Base-by-base conservation (phyloP, 179 eudicot genomes). In the Spinacia oleracea region DNA sequence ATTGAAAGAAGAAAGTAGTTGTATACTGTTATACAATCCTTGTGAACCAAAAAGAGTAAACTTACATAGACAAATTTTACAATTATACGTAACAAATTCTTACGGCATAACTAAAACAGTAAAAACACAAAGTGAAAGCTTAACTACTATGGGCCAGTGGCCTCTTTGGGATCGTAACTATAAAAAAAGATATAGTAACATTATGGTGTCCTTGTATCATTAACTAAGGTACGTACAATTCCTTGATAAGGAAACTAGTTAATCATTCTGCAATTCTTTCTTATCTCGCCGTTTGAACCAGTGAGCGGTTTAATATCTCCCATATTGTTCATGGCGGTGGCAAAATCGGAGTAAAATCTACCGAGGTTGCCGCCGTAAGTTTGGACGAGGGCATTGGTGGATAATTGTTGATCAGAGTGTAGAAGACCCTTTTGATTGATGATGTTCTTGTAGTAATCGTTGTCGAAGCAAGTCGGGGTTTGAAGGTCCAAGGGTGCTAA, bases 261-360 rank as follows among this genome's bases (percentile, higher is more conserved):
- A 9, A 77, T 81, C 83, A 34, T 83, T 79, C 89, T 86, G 81
- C 97, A 91, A 38, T 87, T 88, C 75, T 40, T 60, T 79, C 94
- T 80, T 40, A 91, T 70, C 76, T 91, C 90, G 25, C 96, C 96
- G 18, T 64, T 81, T 4, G 86, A 79, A 25, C 96, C 96, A 0
- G 91, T 90, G 23, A 91, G 84, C 0, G 89, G 89, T 75, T 84
- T 86, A 69, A 90, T 88, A 34, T 87, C 87, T 9, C 93, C 96
- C 93, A 91, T 89, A 53, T 88, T 92, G 21, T 88, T 82, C 88
- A 89, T 90, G 11, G 91, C 88, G 0, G 79, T 23, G 1, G 82
- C 89, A 64, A 92, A 91, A 71, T 88, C 90, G 2, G 56, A 9
- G 0, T 21, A 50, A 31, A 91, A 92, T 21, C 71, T 48, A 20